phyloP scores from a whole-genome alignment of 2,329 filamentous ascomycete species.

The Zymoseptoria brevis region DNA sequence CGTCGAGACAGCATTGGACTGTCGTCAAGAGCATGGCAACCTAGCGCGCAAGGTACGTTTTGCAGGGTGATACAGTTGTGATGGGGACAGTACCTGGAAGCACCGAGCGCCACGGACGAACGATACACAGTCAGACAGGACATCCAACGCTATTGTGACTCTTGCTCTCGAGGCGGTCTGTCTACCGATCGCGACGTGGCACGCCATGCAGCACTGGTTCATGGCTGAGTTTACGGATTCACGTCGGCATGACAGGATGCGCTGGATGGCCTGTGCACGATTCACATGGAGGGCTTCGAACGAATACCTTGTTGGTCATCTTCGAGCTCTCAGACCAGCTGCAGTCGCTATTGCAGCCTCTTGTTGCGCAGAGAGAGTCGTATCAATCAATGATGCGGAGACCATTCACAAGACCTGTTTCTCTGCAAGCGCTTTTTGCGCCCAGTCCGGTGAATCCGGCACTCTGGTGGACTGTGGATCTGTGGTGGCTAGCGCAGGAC shows the following conservation, averaged over 20 bases:
- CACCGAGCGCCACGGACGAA: background rate
- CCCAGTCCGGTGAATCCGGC: background rate
- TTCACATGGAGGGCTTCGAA: background rate
- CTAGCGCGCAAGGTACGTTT: slow-evolving; percentile 21
- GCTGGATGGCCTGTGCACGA: background rate
- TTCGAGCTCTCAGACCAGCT: background rate
- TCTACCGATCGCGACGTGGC: background rate
- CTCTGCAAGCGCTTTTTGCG: background rate
- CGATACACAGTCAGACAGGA: background rate
- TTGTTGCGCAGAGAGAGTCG: background rate
- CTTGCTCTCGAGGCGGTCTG: background rate
- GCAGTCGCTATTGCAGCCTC: background rate
- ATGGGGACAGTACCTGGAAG: background rate
- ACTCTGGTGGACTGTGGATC: background rate
- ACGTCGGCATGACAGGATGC: background rate
- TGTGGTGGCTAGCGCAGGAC: background rate
- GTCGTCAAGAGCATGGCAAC: slow-evolving; percentile 26
- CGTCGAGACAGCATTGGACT: slow-evolving; percentile 36
- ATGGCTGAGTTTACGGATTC: background rate
- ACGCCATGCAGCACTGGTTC: background rate
- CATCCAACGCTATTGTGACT: background rate
- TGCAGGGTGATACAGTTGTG: background rate
- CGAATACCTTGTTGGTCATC: background rate
- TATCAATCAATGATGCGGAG: background rate
- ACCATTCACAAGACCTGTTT: background rate